Base-by-base conservation (phyloP, 2,329 filamentous ascomycete species). In the Colletotrichum sp. region DNA sequence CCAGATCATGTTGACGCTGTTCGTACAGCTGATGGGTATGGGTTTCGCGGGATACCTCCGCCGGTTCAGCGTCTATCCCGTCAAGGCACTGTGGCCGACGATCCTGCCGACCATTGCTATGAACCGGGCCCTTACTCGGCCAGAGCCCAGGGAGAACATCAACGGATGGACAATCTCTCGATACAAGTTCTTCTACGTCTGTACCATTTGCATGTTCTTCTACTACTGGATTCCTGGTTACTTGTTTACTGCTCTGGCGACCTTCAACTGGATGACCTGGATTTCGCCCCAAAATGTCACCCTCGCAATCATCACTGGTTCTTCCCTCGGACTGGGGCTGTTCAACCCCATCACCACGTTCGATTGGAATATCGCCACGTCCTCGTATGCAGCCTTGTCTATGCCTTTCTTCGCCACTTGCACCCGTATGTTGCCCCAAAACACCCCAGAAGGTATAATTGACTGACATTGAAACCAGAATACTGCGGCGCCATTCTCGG, bases 251-350 rank as follows among this genome's bases (percentile, higher is more conserved):
- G 86, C 84, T 2, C 80, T 89, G 4, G 82, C 82, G 18, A 82
- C 84, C 1, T 89, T 89, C 80, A 86, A 86, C 79, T 89, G 87
- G 87, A 88, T 88, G 82, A 86, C 86, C 0, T 89, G 87, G 88
- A 88, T 89, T n/a, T 80, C 86, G 1, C 88, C 88, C 0, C 77
- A 85, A 36, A 88, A 88, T 67, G 76, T 86, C 58, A 85, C 83
- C 8, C 80, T 88, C 2, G 83, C 87, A 15, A 83, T 85, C 8
- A 79, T 89, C 13, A 89, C 87, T 0, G 86, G 87, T 0, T 84
- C 85, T 0, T 80, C 80, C 1, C 82, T 83, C 0, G 85, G 85
- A 0, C 80, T 89, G 43, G 88, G 83, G 7, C 32, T 76, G 8
- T 88, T 88, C 80, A 90, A 88, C 77, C 89, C 87, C 1, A 78